Percentiles rank a stretch among this genome's conserved stretches.
Conservation (phyloP, 2,329 filamentous ascomycete genomes). For the Zymoseptoria tritici region DNA sequence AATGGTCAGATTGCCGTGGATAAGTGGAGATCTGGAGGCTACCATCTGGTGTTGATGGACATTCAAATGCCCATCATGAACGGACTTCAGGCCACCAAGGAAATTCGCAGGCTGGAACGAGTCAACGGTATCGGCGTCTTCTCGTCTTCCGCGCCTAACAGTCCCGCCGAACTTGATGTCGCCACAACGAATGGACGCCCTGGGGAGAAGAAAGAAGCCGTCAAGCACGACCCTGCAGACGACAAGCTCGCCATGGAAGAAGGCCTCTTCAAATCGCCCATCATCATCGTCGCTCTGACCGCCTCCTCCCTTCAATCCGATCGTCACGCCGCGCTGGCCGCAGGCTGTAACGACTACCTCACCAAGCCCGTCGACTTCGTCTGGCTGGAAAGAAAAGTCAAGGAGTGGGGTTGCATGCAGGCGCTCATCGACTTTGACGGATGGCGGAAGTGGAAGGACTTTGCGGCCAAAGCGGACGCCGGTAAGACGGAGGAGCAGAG, state of each 20-base stretch:
- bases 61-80: slow-evolving; percentile 97
- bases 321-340: slow-evolving; percentile 86
- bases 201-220: slow-evolving; percentile 27
- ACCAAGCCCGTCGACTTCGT: slow-evolving; percentile 96
- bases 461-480: slow-evolving; percentile 36
- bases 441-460: slow-evolving; percentile 96
- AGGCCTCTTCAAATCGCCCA: slow-evolving; percentile 79
- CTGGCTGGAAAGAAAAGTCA: slow-evolving; percentile 95
- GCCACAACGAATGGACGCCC: slow-evolving; percentile 27
- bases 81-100: slow-evolving; percentile 86
- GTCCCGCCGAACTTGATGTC: slow-evolving; percentile 32
- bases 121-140: slow-evolving; percentile 92
- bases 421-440: slow-evolving; percentile 97
- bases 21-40: slow-evolving; percentile 88
- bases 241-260: slow-evolving; percentile 61
- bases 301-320: slow-evolving; percentile 92
- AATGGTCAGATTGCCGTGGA: slow-evolving; percentile 88
- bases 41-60: slow-evolving; percentile 96
- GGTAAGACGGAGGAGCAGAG: slow-evolving; percentile 31
- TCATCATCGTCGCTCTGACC: slow-evolving; percentile 95
- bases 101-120: slow-evolving; percentile 82
- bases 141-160: slow-evolving; percentile 38
- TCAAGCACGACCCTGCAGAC: slow-evolving; percentile 46
- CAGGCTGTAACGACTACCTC: slow-evolving; percentile 95
- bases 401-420: slow-evolving; percentile 99